Conservation (phyloP, 176 grass and related monocot genomes). For the Ampelocalamus luodianensis region DNA sequence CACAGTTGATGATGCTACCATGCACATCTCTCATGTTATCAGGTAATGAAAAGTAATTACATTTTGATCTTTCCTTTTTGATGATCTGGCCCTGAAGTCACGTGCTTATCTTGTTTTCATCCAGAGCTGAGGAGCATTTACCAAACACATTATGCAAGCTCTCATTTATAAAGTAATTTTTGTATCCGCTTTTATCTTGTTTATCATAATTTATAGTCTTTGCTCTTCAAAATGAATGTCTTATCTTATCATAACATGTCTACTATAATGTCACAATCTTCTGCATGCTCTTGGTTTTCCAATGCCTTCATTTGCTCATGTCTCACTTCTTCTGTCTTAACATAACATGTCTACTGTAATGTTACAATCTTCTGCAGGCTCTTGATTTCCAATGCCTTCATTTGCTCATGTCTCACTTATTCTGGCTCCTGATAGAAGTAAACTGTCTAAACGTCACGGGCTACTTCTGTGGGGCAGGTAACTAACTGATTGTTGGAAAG, state of each 20-base stretch:
- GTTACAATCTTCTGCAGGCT: slow-evolving; percentile 54
- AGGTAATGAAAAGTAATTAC: slow-evolving; percentile 45
- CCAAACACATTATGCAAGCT: slow-evolving; percentile 94
- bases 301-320: slow-evolving; percentile 99
- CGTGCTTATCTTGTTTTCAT: slow-evolving; percentile 14
- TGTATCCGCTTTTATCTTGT: slow-evolving; percentile 4
- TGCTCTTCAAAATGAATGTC: not conserved
- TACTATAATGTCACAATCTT: slow-evolving; percentile 8
- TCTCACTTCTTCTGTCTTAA: slow-evolving; percentile 76
- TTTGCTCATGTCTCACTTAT: slow-evolving; percentile 99
- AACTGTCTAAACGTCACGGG: slow-evolving; percentile 95
- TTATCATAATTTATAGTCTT: not conserved
- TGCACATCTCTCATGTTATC: slow-evolving; percentile 94
- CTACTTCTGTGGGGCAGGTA: slow-evolving; percentile 98
- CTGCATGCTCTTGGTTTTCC: slow-evolving; percentile 86
- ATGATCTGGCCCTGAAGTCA: not conserved
- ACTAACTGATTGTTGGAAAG: slow-evolving; percentile 20
- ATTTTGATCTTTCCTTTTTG: slow-evolving; percentile 37
- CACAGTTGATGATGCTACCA: slow-evolving; percentile 93
- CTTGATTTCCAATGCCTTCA: slow-evolving; percentile 94
- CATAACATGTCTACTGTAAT: not conserved
- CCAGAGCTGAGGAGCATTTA: slow-evolving; percentile 97
- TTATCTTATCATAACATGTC: not conserved
- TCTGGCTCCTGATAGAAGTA: slow-evolving; percentile 98
- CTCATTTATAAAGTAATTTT: slow-evolving; percentile 90